Evolutionary conservation across 2,329 filamentous ascomycete genomes (phyloP).

Genomic region (Fusarium graminum): DNA sequence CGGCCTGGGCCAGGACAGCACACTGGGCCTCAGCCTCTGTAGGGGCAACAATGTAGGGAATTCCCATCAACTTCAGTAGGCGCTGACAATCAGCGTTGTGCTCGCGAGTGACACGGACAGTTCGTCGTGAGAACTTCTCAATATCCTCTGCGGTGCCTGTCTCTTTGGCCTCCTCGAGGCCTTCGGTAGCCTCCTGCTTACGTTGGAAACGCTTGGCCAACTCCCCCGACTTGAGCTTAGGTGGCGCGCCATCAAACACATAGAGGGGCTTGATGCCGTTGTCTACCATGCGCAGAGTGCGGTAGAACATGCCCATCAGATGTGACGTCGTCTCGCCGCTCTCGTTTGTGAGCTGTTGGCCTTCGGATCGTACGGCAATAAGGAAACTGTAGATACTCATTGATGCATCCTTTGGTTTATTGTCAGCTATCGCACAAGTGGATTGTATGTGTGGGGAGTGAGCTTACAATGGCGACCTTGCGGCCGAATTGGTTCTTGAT

Average conservation of each 20-base stretch:
- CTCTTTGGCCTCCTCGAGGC: slow-evolving; percentile 95
- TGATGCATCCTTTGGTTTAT: slow-evolving; percentile 65
- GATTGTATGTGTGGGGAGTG: too few species aligned
- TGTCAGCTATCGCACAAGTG: slow-evolving; percentile 14
- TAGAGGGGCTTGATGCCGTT: slow-evolving; percentile 99
- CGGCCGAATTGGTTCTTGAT: slow-evolving; percentile 99
- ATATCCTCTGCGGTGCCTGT: slow-evolving; percentile 97
- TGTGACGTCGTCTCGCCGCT: slow-evolving; percentile 97
- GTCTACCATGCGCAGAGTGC: slow-evolving; percentile 96
- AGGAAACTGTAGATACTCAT: slow-evolving; percentile 99
- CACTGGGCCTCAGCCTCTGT: slow-evolving; percentile 99
- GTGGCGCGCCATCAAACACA: slow-evolving; percentile 96
- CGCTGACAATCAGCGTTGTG: slow-evolving; percentile 96
- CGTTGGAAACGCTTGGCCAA: slow-evolving; percentile 95
- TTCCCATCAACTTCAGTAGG: slow-evolving; percentile 92
- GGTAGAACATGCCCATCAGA: slow-evolving; percentile 99
- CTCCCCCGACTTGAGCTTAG: slow-evolving; percentile 97
- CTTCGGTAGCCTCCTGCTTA: slow-evolving; percentile 91
- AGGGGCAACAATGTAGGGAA: slow-evolving; percentile 93
- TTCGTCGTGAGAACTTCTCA: slow-evolving; percentile 95
- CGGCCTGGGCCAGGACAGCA: slow-evolving; percentile 86
- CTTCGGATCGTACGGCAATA: slow-evolving; percentile 95
- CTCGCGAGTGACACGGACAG: slow-evolving; percentile 93
- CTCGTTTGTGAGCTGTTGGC: slow-evolving; percentile 95
- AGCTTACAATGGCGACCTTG: slow-evolving; percentile 93